Evolutionary conservation across 441 rosid genomes (phyloP).

Genomic region (Arabidopsis hybrid): DNA sequence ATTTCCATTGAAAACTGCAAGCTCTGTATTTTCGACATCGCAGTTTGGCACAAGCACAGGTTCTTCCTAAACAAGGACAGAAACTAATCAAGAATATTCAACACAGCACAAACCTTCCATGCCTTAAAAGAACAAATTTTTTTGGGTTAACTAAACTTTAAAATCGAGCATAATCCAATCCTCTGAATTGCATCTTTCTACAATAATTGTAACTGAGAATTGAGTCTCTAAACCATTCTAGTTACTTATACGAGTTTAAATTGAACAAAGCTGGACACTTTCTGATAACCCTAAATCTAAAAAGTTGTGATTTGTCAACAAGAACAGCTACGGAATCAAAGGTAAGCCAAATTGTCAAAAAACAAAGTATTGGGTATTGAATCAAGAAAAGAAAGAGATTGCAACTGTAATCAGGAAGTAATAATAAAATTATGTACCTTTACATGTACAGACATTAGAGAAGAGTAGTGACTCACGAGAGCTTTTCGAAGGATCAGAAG

Average conservation of each 20-base stretch:
- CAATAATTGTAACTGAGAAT: neutral
- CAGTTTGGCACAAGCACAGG: conserved; percentile 43
- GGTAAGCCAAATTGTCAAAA: neutral
- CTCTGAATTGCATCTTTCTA: conserved; percentile 14
- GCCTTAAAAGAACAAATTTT: conserved; percentile 11
- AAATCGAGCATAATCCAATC: neutral
- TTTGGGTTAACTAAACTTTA: neutral
- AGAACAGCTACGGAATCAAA: conserved; percentile 13
- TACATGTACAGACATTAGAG: conserved; percentile 39
- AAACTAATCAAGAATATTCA: conserved; percentile 20
- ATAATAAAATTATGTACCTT: conserved; percentile 37
- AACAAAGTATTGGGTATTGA: neutral
- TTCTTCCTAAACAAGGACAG: conserved; percentile 38
- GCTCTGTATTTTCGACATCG: conserved; percentile 40
- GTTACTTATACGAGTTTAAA: neutral
- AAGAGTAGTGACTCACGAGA: conserved; percentile 18
- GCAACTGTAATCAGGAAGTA: neutral
- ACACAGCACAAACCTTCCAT: conserved; percentile 10
- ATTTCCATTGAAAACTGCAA: conserved; percentile 39
- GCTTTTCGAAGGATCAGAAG: conserved; percentile 25
- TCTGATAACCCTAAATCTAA: neutral
- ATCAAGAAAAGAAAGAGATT: neutral
- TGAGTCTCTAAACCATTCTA: conserved; percentile 3
- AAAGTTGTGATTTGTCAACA: neutral
- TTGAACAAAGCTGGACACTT: conserved; percentile 34